Evolutionary conservation across 2,329 filamentous ascomycete genomes (phyloP).

Genomic region (Sphaerulina vaccinii): DNA sequence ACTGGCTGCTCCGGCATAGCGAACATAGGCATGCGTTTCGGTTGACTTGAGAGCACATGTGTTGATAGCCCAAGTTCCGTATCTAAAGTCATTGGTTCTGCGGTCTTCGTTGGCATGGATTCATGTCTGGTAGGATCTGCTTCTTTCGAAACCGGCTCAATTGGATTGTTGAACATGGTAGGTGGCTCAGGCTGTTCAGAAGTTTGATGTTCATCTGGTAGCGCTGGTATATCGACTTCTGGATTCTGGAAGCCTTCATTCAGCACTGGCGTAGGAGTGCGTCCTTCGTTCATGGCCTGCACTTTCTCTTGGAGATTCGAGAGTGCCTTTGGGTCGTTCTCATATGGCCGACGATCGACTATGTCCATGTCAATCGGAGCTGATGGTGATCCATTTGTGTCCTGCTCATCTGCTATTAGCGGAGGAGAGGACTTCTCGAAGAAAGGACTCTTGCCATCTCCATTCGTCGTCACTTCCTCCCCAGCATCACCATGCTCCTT

Average conservation of each 20-base stretch:
- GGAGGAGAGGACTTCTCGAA: conserved; percentile 4
- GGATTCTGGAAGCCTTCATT: conserved; percentile 26
- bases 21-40: conserved; percentile 46
- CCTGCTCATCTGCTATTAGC: conserved; percentile 11
- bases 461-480: conserved; percentile 14
- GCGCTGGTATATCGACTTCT: background rate
- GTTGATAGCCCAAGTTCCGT: conserved; percentile 18
- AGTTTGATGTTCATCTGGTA: background rate
- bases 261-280: conserved; percentile 21
- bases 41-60: conserved; percentile 26
- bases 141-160: background rate
- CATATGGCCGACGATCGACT: conserved; percentile 25
- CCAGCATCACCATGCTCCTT: conserved; percentile 10
- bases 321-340: conserved; percentile 29
- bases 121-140: conserved; percentile 1
- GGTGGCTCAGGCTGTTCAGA: background rate
- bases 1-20: conserved; percentile 43
- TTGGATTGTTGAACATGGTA: conserved; percentile 11
- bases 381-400: background rate
- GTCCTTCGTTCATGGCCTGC: conserved; percentile 24
- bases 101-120: background rate
- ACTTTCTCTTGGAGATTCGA: conserved; percentile 31
- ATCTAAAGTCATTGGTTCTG: background rate
- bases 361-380: background rate
- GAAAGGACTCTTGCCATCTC: conserved; percentile 23